phyloP scores from a whole-genome alignment of 1,284 basidiomycete genomes.

The Cryptococcus depauperatus region DNA sequence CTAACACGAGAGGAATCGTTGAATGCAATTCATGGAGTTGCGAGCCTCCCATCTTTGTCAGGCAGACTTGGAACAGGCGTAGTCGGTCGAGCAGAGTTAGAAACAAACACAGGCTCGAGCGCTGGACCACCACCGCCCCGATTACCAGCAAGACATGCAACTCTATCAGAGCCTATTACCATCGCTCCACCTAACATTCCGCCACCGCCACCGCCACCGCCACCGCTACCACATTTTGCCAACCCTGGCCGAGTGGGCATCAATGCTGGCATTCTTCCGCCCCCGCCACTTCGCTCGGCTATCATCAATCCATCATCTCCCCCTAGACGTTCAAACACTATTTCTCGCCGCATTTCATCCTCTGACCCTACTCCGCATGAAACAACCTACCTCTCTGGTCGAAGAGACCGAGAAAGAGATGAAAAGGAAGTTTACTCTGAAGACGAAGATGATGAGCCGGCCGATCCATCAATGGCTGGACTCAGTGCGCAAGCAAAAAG shows the following conservation, averaged over 20 bases:
- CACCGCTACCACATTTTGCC: slow-evolving; percentile 7
- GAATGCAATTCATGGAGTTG: slow-evolving; percentile 1
- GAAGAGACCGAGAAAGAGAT: background rate
- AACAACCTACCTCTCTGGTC: no score
- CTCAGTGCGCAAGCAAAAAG: slow-evolving; percentile 26
- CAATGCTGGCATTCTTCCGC: slow-evolving; percentile 9
- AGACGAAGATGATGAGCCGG: slow-evolving; percentile 35
- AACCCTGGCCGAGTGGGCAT: slow-evolving; percentile 8
- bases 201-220: slow-evolving; percentile 3
- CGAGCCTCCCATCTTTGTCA: slow-evolving; percentile 11
- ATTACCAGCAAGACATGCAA: slow-evolving; percentile 13
- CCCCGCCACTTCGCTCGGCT: slow-evolving; percentile 19
- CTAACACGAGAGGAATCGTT: background rate
- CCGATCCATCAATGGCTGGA: slow-evolving; percentile 9
- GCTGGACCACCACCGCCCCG: slow-evolving; percentile 14
- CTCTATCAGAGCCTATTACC: background rate
- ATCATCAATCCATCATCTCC: slow-evolving; percentile 8
- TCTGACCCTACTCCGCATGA: background rate
- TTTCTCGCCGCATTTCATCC: background rate
- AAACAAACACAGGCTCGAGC: slow-evolving; percentile 1
- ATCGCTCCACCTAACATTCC: background rate
- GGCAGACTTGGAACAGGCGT: slow-evolving; percentile 11
- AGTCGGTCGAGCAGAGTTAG: slow-evolving; percentile 9
- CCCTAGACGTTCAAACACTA: slow-evolving; percentile 3
- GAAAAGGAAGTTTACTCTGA: slow-evolving; percentile 8